phyloP scores from a whole-genome alignment of 2,329 filamentous ascomycete genomes.

The Pseudocercospora macadamiae region DNA sequence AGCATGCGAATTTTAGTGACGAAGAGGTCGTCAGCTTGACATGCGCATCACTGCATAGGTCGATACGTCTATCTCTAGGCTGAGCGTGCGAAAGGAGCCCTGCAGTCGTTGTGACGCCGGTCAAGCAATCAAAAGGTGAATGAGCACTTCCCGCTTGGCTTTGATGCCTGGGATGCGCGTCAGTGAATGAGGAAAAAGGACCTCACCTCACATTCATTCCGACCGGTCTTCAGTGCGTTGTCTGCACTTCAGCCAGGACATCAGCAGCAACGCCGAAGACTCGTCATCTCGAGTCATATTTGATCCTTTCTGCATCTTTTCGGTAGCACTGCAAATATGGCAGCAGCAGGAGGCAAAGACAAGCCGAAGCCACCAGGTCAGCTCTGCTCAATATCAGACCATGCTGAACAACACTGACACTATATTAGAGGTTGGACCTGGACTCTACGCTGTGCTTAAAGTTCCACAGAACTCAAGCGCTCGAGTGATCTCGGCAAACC shows the following conservation, averaged over 20 bases:
- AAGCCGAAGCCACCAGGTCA: not conserved
- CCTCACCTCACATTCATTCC: too few species aligned
- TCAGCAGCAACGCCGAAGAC: too few species aligned
- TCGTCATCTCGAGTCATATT: too few species aligned
- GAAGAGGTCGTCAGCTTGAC: conserved; percentile 25
- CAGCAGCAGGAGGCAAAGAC: too few species aligned
- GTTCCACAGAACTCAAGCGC: conserved; percentile 7
- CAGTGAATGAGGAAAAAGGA: too few species aligned
- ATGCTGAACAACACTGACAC: not conserved
- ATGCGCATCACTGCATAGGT: conserved; percentile 31
- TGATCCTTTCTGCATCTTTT: too few species aligned
- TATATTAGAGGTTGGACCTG: not conserved
- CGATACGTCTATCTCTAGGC: conserved; percentile 33
- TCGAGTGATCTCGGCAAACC: conserved; percentile 2
- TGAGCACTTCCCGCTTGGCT: not conserved
- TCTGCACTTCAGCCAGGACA: too few species aligned
- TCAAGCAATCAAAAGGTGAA: too few species aligned
- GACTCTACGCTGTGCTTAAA: conserved; percentile 9
- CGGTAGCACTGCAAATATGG: too few species aligned
- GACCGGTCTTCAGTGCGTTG: too few species aligned
- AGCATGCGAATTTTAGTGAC: conserved; percentile 9
- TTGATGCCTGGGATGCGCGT: not conserved
- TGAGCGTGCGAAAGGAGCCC: conserved; percentile 4
- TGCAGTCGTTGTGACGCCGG: too few species aligned
- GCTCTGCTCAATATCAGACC: too few species aligned